Percentiles rank a stretch among this genome's conserved stretches.
These are phyloP conservation scores for Apodospora peruviana DNA, from an alignment of 495 filamentous ascomycete genomes.

Conservation along the genomic window DNA sequence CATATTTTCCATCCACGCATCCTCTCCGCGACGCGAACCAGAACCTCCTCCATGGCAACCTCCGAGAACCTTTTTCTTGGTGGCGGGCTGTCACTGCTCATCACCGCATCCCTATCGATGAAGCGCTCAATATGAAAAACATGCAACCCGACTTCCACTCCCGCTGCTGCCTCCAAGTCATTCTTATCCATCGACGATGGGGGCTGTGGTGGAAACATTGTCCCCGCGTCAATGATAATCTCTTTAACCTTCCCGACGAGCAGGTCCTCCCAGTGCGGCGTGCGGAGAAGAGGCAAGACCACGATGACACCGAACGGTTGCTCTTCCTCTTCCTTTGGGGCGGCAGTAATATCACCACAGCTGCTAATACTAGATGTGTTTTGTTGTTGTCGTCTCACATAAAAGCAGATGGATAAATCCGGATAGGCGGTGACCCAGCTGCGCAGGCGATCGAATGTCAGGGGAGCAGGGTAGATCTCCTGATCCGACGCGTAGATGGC, in stretches of 20 bases:
- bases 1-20: conserved; percentile 19
- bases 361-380: no score
- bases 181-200: background rate
- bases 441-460: conserved; percentile 18
- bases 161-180: conserved; percentile 4
- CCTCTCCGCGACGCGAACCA: conserved; percentile 5
- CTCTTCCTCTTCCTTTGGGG: background rate
- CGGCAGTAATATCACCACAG: background rate
- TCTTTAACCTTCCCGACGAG: conserved; percentile 63
- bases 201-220: conserved; percentile 48
- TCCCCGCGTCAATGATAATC: conserved; percentile 58
- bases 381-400: background rate
- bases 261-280: conserved; percentile 42
- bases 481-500: conserved; percentile 26
- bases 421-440: conserved; percentile 20
- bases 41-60: conserved; percentile 17
- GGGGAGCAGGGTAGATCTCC: conserved; percentile 29
- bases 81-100: no score
- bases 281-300: conserved; percentile 15
- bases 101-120: background rate
- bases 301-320: conserved; percentile 19
- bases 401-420: conserved; percentile 19
- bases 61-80: conserved; percentile 18
- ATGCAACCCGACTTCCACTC: conserved; percentile 25
- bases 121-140: conserved; percentile 32